These are phyloP conservation scores for Mycosarcoma mackinlayi DNA, from an alignment of 1,284 basidiomycete species.

Conservation along the genomic window DNA sequence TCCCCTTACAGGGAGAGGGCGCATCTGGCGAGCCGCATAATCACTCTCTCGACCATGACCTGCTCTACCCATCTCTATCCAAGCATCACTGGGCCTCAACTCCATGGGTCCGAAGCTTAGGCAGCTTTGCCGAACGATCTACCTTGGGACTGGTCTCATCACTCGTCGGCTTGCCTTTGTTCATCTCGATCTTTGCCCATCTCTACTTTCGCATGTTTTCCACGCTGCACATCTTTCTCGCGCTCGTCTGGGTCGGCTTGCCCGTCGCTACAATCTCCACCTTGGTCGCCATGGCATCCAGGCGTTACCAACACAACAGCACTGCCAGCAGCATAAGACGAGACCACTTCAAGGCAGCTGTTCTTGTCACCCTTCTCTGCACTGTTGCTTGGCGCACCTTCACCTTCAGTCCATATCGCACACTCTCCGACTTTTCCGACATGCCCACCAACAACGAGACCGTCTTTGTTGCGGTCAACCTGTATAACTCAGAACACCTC, in stretches of 20 bases:
- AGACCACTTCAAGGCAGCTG: conserved; percentile 19
- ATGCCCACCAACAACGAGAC: conserved; percentile 21
- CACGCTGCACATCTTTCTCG: conserved; percentile 31
- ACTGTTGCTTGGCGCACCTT: conserved; percentile 25
- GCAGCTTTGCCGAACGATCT: conserved; percentile 18
- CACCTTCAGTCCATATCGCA: conserved; percentile 19
- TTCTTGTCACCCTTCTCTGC: conserved; percentile 12
- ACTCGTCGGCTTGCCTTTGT: conserved; percentile 18
- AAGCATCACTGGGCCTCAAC: conserved; percentile 20
- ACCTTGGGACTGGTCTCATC: conserved; percentile 17
- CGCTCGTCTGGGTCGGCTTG: conserved; percentile 30
- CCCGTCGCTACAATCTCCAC: conserved; percentile 16
- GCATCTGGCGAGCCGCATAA: background rate
- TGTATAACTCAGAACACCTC: conserved; percentile 55
- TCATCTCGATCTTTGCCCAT: conserved; percentile 24
- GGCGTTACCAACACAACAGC: background rate
- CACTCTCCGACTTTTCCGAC: conserved; percentile 4
- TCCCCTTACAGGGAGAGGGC: conserved; percentile 21
- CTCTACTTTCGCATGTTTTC: conserved; percentile 39
- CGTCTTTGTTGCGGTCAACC: conserved; percentile 47
- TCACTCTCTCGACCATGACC: conserved; percentile 1
- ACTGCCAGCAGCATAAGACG: background rate
- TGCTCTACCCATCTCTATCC: conserved; percentile 1
- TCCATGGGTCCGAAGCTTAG: conserved; percentile 25
- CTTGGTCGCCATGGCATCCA: conserved; percentile 4